Evolutionary conservation across 2,329 filamentous ascomycete genomes (phyloP).

Genomic region (Xylariaceae sp.): DNA sequence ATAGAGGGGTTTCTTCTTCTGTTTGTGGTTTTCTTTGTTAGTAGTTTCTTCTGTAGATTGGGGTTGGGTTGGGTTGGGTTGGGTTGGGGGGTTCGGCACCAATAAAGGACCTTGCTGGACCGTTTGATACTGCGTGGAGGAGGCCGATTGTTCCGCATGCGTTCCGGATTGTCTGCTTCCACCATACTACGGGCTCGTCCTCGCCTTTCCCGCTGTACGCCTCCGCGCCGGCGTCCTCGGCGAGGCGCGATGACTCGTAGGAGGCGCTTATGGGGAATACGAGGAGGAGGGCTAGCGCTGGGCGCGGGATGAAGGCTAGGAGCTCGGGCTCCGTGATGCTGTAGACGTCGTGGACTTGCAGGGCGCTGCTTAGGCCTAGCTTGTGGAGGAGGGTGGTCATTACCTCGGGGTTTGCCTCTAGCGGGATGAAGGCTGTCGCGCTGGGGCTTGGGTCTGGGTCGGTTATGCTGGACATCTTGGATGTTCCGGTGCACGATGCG

Average conservation of each 20-base stretch:
- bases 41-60: not conserved
- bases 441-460: conserved; percentile 39
- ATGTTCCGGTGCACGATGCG: too few species aligned
- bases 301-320: conserved; percentile 81
- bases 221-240: conserved; percentile 62
- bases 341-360: conserved; percentile 87
- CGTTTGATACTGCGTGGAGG: conserved; percentile 78
- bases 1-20: conserved; percentile 54
- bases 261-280: conserved; percentile 80
- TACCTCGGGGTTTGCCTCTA: conserved; percentile 77
- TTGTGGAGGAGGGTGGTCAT: conserved; percentile 79
- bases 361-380: conserved; percentile 73
- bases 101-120: conserved; percentile 61
- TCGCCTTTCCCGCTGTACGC: conserved; percentile 67
- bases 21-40: not conserved
- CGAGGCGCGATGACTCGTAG: conserved; percentile 71
- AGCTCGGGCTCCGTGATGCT: conserved; percentile 82
- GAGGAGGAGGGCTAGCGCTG: conserved; percentile 81
- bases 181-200: conserved; percentile 81
- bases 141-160: conserved; percentile 89
- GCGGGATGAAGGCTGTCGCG: conserved; percentile 51
- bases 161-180: conserved; percentile 89
- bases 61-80: conserved; percentile 34
- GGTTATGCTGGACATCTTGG: conserved; percentile 22
- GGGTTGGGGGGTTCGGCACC: conserved; percentile 37